A percentile compares a stretch with the other conserved stretches of the same genome.
Evolutionary conservation across 208 protist species (phyloP).

Genomic region (Trypanosoma cruzi): DNA sequence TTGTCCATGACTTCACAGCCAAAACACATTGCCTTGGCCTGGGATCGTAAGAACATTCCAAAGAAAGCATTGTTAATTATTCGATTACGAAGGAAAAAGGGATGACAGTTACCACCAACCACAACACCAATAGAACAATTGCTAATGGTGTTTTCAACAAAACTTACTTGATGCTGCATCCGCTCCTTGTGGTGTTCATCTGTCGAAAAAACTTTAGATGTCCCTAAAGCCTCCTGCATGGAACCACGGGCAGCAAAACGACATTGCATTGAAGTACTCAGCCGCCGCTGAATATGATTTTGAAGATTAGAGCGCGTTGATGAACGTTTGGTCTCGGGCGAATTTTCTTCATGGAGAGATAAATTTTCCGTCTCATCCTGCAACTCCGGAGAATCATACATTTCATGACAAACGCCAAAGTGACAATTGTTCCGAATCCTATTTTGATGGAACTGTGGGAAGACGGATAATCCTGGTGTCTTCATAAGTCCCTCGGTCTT

Average conservation of each 20-base stretch:
- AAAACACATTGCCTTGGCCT: slow-evolving; percentile 59
- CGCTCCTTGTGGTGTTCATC: slow-evolving; percentile 54
- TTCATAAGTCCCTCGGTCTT: slow-evolving; percentile 11
- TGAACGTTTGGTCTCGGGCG: too few relatives aligned
- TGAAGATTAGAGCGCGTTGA: too few relatives aligned
- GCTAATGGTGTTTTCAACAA: slow-evolving; percentile 72
- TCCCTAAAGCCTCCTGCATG: slow-evolving; percentile 44
- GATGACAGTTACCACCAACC: slow-evolving; percentile 69
- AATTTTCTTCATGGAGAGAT: neutral
- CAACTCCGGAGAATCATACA: slow-evolving; percentile 29
- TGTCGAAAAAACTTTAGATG: slow-evolving; percentile 43
- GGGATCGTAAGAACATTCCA: slow-evolving; percentile 75
- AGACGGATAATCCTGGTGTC: slow-evolving; percentile 10
- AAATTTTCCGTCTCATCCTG: neutral
- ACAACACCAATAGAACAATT: slow-evolving; percentile 77
- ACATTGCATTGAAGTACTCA: neutral
- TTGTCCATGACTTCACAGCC: slow-evolving; percentile 67
- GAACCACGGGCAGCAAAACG: slow-evolving; percentile 12
- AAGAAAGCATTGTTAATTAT: slow-evolving; percentile 84
- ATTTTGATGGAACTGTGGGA: slow-evolving; percentile 64
- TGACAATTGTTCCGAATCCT: slow-evolving; percentile 69
- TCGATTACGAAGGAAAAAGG: slow-evolving; percentile 67
- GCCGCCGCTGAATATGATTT: neutral
- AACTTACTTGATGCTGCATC: slow-evolving; percentile 63
- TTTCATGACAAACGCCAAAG: slow-evolving; percentile 84